Evolutionary conservation across 83 land plant species (phyloP).

Genomic region (Thuja plicata): DNA sequence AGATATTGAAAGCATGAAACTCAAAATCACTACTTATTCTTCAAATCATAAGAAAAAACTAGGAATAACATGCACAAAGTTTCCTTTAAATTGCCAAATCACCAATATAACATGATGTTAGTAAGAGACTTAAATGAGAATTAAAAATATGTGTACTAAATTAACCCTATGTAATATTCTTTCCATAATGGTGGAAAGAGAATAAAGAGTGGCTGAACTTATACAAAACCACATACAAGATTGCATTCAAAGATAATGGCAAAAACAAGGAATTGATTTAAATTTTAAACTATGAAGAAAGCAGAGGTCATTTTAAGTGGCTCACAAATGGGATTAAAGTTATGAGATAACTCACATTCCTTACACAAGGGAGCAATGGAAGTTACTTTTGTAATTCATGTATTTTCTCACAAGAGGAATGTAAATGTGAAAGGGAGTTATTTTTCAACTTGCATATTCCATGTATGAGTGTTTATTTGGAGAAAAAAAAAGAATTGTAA

Average conservation of each 20-base stretch:
- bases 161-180: background rate
- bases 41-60: background rate
- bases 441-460: background rate
- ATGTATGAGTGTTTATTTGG: background rate
- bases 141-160: too few species aligned
- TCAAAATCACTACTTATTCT: background rate
- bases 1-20: background rate
- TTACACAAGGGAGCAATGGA: background rate
- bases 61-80: background rate
- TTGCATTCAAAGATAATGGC: background rate
- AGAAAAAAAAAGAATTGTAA: background rate
- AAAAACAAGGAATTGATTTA: background rate
- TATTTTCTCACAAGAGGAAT: background rate
- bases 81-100: background rate
- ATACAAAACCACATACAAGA: background rate
- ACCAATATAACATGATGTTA: background rate
- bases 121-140: background rate
- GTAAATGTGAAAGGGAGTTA: background rate
- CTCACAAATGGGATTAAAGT: background rate
- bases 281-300: background rate
- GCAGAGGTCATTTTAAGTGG: background rate
- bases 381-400: background rate
- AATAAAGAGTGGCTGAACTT: background rate
- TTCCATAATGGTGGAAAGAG: background rate
- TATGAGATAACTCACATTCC: background rate